phyloP scores from a whole-genome alignment of 2,329 filamentous ascomycete species.

The Phialophora tarda region DNA sequence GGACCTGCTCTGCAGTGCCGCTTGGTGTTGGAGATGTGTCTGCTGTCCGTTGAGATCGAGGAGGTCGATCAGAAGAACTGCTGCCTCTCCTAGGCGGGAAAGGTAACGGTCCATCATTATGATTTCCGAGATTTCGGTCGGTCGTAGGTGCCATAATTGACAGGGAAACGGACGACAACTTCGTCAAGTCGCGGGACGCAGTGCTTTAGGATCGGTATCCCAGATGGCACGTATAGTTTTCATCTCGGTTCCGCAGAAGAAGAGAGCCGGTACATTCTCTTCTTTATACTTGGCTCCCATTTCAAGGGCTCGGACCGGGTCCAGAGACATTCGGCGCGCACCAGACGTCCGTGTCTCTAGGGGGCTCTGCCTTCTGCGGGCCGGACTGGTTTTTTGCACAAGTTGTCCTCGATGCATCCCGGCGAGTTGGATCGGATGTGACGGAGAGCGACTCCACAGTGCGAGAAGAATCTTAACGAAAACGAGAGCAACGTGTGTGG shows the following conservation, averaged over 20 bases:
- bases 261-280: neutral
- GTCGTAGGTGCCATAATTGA: neutral
- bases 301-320: neutral
- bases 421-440: neutral
- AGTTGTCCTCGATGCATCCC: neutral
- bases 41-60: neutral
- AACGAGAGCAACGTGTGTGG: neutral
- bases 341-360: neutral
- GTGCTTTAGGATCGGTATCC: neutral
- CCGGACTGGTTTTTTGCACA: neutral
- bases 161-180: neutral
- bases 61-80: neutral
- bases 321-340: neutral
- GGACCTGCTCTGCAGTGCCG: neutral
- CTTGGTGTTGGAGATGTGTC: neutral
- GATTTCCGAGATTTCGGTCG: neutral
- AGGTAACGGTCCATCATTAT: neutral
- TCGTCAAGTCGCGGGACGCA: neutral
- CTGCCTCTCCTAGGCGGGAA: neutral
- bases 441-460: neutral
- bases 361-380: neutral
- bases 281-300: neutral
- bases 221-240: neutral
- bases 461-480: neutral
- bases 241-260: neutral